Conservation (phyloP, 2,329 filamentous ascomycete species). For the Alternaria ventricosa region DNA sequence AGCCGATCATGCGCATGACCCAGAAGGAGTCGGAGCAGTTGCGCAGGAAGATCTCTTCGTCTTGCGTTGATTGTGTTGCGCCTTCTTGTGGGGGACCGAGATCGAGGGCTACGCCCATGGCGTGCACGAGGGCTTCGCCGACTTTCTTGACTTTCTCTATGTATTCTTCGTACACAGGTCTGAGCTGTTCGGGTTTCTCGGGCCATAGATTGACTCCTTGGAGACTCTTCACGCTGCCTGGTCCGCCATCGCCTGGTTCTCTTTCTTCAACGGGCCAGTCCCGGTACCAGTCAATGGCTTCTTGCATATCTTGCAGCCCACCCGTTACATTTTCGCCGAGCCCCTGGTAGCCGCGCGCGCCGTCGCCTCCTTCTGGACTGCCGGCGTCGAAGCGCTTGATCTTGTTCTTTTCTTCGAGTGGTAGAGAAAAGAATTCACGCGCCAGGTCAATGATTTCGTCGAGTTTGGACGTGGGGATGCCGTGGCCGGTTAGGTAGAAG, state of each 20-base stretch:
- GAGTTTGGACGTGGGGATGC: conserved; percentile 40
- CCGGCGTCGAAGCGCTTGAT: conserved; percentile 46
- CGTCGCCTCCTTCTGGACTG: conserved; percentile 42
- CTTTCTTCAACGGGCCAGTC: conserved; percentile 38
- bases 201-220: conserved; percentile 56
- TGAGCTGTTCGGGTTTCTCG: conserved; percentile 33
- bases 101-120: conserved; percentile 48
- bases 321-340: conserved; percentile 48
- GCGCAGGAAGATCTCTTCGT: conserved; percentile 41
- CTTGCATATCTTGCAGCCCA: conserved; percentile 45
- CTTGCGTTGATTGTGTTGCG: conserved; percentile 14
- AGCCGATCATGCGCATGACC: conserved; percentile 52
- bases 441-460: conserved; percentile 40
- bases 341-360: conserved; percentile 48
- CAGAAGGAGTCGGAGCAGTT: conserved; percentile 47
- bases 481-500: conserved; percentile 54
- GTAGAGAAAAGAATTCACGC: conserved; percentile 43
- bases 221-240: conserved; percentile 38
- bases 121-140: conserved; percentile 43
- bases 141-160: conserved; percentile 37
- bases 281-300: conserved; percentile 50
- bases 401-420: conserved; percentile 37
- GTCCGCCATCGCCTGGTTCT: conserved; percentile 21
- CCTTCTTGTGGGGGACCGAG: conserved; percentile 19
- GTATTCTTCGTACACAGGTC: conserved; percentile 41